These are phyloP conservation scores for Protomyces pachydermus DNA, from an alignment of 1,139 yeast genomes.

Conservation along the genomic window DNA sequence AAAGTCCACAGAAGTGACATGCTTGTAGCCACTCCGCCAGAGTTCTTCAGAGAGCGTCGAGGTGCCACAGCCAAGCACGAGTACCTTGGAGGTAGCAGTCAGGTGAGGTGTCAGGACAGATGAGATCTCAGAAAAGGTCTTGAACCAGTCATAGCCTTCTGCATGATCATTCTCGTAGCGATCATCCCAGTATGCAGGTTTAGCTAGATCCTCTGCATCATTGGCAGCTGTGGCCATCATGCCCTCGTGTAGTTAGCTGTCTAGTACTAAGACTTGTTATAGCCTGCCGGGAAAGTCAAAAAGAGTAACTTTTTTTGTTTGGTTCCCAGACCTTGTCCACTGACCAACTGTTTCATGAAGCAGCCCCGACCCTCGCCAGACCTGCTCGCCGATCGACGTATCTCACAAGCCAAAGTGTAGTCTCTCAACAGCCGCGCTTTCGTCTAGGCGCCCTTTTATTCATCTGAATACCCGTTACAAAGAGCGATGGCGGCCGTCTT, in stretches of 20 bases:
- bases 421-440: background rate
- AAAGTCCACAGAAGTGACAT: conserved; percentile 34
- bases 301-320: too few relatives aligned
- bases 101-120: conserved; percentile 31
- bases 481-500: conserved; percentile 36
- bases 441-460: background rate
- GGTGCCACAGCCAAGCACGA: conserved; percentile 36
- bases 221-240: background rate
- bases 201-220: conserved; percentile 19
- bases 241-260: too few relatives aligned
- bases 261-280: too few relatives aligned
- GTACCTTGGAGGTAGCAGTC: conserved; percentile 26
- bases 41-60: conserved; percentile 34
- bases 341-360: background rate
- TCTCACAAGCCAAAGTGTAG: background rate
- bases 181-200: conserved; percentile 22
- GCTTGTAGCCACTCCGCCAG: conserved; percentile 32
- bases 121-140: conserved; percentile 32
- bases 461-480: background rate
- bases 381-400: background rate
- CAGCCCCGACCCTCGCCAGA: background rate
- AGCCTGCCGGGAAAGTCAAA: too few relatives aligned
- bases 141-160: conserved; percentile 35
- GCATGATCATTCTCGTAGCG: conserved; percentile 27
- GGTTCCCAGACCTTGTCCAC: too few relatives aligned